phyloP scores from a whole-genome alignment of 192 early-diverging fungal species.

The Coemansia sp. region DNA sequence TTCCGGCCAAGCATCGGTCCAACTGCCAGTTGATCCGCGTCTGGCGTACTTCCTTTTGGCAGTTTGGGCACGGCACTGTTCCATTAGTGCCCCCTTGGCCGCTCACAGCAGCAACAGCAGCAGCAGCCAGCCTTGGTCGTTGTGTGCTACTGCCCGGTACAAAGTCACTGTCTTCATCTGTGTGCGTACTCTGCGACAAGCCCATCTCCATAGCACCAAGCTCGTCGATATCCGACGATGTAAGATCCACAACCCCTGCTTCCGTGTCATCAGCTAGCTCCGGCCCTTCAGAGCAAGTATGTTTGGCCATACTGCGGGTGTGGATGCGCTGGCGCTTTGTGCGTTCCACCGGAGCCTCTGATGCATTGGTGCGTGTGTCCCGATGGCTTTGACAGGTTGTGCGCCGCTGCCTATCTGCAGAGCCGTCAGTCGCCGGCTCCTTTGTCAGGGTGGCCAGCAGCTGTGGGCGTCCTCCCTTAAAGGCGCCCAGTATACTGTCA shows the following conservation, averaged over 20 bases:
- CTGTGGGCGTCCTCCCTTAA: conserved; percentile 20
- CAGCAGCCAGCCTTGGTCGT: no score
- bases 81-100: no score
- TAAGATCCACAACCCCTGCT: conserved; percentile 3
- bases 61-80: conserved; percentile 39
- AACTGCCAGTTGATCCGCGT: conserved; percentile 43
- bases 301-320: conserved; percentile 4
- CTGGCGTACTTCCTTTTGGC: conserved; percentile 18
- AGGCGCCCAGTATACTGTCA: conserved; percentile 24
- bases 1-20: conserved; percentile 34
- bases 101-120: no score
- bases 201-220: conserved; percentile 4
- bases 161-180: conserved; percentile 34
- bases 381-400: no score
- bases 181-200: neutral
- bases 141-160: conserved; percentile 1
- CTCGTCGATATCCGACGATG: conserved; percentile 7
- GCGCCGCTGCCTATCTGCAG: no score
- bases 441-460: conserved; percentile 12
- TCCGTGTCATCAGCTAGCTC: neutral
- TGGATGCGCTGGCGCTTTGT: conserved; percentile 21
- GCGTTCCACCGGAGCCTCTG: neutral
- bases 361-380: no score
- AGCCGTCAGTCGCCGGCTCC: neutral
- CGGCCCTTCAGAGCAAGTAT: neutral